Base-by-base conservation (phyloP, 169 alveolate species). In the Fabrea salina region DNA sequence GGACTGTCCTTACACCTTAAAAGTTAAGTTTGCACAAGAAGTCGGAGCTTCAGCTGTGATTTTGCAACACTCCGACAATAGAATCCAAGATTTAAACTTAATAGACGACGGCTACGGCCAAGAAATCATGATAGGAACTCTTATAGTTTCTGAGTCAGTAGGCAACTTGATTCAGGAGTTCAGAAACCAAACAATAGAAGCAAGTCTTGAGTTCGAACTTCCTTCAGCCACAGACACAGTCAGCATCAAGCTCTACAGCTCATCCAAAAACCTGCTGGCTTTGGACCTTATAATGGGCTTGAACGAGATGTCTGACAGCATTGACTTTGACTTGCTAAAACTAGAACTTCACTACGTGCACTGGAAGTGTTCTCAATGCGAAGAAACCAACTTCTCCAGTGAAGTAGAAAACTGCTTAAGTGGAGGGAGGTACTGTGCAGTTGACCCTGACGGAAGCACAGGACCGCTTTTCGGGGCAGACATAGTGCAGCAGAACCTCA, bases 101-200 rank as follows among this genome's bases (percentile, higher is more conserved):
- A 67, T 83, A 22, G 96, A 91, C 71, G 94, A 91, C 85, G 96
- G 96, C 0, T 79, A 93, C 30, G 96, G 93, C 5, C 78, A 78
- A 44, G 92, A 92, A 49, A 91, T 91, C 68, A 30, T 75, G 30
- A 91, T 88, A 37, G 94, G 94, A 0, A 57, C 91, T 7, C 82
- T 86, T 58, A 58, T 91, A 68, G 87, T 91, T 40, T 43, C 79
- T 8, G 67, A 80, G 54, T 25, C 37, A 7, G 89, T 82, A 19
- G 94, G 93, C 1, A 58, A 76, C 40, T 43, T 82, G 43, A 56
- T 86, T 11, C 11, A 72, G 30, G 35, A 39, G 27, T 33, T 33
- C 49, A 6, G 44, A 27, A n/a, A n/a, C n/a, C n/a, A n/a, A n/a
- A n/a, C n/a, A n/a, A n/a, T n/a, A n/a, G n/a, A n/a, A n/a, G n/a